Evolutionary conservation across 208 protist species (phyloP).

Genomic region (Perkinsela sp.): DNA sequence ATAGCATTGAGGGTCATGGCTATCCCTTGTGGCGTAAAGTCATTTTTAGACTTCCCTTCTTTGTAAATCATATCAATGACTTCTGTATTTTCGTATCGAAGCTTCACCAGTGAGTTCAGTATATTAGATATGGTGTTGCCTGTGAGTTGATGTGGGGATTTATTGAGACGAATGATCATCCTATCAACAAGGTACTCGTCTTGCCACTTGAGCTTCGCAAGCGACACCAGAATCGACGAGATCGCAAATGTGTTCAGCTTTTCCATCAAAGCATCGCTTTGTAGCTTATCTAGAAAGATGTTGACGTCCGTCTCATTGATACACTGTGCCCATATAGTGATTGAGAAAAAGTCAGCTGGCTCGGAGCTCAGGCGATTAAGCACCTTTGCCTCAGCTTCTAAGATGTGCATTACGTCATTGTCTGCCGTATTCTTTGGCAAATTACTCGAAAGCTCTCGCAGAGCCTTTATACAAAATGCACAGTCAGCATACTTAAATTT

Average conservation of each 20-base stretch:
- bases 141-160: neutral
- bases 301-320: neutral
- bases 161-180: neutral
- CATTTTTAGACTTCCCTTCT: neutral
- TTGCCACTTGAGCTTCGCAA: neutral
- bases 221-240: neutral
- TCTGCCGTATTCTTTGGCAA: neutral
- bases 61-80: conserved; percentile 1
- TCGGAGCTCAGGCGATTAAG: neutral
- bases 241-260: neutral
- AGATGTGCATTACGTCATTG: neutral
- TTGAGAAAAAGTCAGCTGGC: neutral
- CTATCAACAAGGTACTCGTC: neutral
- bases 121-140: neutral
- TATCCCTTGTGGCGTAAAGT: neutral
- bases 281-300: neutral
- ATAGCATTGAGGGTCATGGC: neutral
- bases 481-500: neutral
- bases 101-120: neutral
- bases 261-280: neutral
- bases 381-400: neutral
- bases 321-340: neutral
- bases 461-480: neutral
- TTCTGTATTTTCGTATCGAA: neutral
- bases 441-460: neutral